Evolutionary conservation across 805 yeast genomes (phyloP).

Genomic region (Saccharomycopsis microspora): DNA sequence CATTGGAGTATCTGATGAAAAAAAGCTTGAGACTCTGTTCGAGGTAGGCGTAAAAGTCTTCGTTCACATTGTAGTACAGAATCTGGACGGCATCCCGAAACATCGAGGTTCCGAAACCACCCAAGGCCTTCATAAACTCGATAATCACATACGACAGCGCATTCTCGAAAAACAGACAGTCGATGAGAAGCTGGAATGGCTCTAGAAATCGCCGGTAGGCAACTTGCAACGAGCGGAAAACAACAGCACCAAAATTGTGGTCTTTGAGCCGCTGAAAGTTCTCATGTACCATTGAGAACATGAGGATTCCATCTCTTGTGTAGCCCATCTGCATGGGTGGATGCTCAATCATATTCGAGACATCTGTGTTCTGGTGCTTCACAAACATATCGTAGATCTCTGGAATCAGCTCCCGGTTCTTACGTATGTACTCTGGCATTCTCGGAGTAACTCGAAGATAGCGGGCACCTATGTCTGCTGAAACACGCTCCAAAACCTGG

Average conservation of each 20-base stretch:
- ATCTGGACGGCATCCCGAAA: slow-evolving; percentile 2
- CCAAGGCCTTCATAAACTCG: not conserved
- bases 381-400: slow-evolving; percentile 67
- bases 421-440: slow-evolving; percentile 41
- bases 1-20: not conserved
- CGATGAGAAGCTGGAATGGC: slow-evolving; percentile 49
- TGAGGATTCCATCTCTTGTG: slow-evolving; percentile 61
- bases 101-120: not conserved
- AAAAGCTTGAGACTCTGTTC: not conserved
- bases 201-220: slow-evolving; percentile 67
- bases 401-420: slow-evolving; percentile 35
- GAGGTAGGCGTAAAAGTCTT: not conserved
- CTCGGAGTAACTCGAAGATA: slow-evolving; percentile 41
- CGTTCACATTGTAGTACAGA: slow-evolving; percentile 8
- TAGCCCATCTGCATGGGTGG: slow-evolving; percentile 51
- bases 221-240: slow-evolving; percentile 52
- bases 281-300: slow-evolving; percentile 40
- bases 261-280: slow-evolving; percentile 22
- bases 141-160: not conserved
- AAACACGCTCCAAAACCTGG: slow-evolving; percentile 19
- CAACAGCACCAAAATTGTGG: slow-evolving; percentile 20
- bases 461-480: slow-evolving; percentile 49
- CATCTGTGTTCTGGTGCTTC: slow-evolving; percentile 39
- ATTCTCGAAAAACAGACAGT: slow-evolving; percentile 50
- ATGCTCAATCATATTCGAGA: slow-evolving; percentile 30